Percentiles rank a stretch among this genome's conserved stretches.
Conservation (phyloP, 306 rosid species). For the Argentina anserina region DNA sequence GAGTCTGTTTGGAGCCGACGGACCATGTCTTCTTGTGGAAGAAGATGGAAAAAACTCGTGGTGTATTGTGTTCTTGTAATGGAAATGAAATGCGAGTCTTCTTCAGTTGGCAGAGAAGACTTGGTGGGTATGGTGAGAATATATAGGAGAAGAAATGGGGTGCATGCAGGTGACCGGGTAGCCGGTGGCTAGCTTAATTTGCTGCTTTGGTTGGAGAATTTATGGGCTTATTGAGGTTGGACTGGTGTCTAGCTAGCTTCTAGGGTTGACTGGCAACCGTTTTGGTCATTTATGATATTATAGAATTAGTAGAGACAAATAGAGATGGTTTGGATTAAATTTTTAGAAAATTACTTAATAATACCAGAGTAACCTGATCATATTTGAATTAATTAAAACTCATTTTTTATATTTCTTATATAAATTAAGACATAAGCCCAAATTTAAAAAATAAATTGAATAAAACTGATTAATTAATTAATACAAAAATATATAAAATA, state of each 20-base stretch:
- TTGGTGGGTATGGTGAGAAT: not conserved
- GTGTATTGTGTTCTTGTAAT: not conserved
- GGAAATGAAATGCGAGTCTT: not conserved
- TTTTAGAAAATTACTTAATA: too few species aligned
- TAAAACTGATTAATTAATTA: too few species aligned
- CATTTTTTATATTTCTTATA: too few species aligned
- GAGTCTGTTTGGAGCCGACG: constrained; percentile 18
- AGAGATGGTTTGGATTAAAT: not conserved
- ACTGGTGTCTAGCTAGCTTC: not conserved
- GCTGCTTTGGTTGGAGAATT: not conserved
- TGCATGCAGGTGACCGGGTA: constrained; percentile 16
- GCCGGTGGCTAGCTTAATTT: constrained; percentile 20
- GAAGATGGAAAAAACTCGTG: not conserved
- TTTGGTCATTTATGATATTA: not conserved
- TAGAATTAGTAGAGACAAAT: not conserved
- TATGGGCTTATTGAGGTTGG: not conserved
- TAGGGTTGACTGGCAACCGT: constrained; percentile 4
- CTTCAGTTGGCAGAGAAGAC: not conserved
- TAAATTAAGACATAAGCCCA: too few species aligned
- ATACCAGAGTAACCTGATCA: too few species aligned
- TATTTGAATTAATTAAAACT: too few species aligned
- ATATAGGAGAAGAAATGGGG: constrained; percentile 7
- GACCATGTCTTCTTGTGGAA: constrained; percentile 5
- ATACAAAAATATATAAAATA: too few species aligned
- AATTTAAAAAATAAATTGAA: too few species aligned